Evolutionary conservation across 495 filamentous ascomycete genomes (phyloP).

Genomic region (Hypoxylon trugodes): DNA sequence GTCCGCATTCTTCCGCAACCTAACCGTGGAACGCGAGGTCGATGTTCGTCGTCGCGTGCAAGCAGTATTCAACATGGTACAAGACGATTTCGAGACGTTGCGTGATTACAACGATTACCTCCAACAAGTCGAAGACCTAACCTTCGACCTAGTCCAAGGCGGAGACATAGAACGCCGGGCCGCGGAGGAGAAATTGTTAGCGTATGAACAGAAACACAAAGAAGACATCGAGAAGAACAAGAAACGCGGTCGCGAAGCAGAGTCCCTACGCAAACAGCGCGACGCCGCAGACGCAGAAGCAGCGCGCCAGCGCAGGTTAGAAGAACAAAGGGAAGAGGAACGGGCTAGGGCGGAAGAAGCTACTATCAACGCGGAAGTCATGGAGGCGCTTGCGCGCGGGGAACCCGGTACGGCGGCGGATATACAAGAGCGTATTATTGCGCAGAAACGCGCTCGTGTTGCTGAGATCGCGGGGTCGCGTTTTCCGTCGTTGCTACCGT

Average conservation of each 20-base stretch:
- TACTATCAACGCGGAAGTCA: slow-evolving; percentile 55
- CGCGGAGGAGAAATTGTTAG: slow-evolving; percentile 71
- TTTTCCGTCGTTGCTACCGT: slow-evolving; percentile 30
- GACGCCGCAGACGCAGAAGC: slow-evolving; percentile 58
- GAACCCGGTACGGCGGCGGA: slow-evolving; percentile 61
- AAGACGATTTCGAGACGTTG: slow-evolving; percentile 89
- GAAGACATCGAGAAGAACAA: slow-evolving; percentile 78
- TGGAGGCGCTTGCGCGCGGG: slow-evolving; percentile 57
- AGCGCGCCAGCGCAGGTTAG: slow-evolving; percentile 64
- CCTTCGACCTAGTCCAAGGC: slow-evolving; percentile 83
- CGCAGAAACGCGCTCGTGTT: slow-evolving; percentile 70
- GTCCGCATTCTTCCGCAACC: slow-evolving; percentile 87
- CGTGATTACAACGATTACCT: slow-evolving; percentile 92
- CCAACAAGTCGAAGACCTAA: slow-evolving; percentile 88
- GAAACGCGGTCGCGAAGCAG: slow-evolving; percentile 66
- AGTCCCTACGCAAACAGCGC: slow-evolving; percentile 51
- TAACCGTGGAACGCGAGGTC: slow-evolving; percentile 91
- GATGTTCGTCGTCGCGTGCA: slow-evolving; percentile 86
- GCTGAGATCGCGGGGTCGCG: slow-evolving; percentile 34
- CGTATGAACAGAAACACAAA: slow-evolving; percentile 73
- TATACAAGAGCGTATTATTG: slow-evolving; percentile 68
- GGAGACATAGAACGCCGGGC: slow-evolving; percentile 67
- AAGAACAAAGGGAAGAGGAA: slow-evolving; percentile 64
- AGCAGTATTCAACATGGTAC: slow-evolving; percentile 82
- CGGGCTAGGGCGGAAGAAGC: slow-evolving; percentile 60